Conservation (phyloP, 805 yeast species). For the Metschnikowia aberdeeniae region DNA sequence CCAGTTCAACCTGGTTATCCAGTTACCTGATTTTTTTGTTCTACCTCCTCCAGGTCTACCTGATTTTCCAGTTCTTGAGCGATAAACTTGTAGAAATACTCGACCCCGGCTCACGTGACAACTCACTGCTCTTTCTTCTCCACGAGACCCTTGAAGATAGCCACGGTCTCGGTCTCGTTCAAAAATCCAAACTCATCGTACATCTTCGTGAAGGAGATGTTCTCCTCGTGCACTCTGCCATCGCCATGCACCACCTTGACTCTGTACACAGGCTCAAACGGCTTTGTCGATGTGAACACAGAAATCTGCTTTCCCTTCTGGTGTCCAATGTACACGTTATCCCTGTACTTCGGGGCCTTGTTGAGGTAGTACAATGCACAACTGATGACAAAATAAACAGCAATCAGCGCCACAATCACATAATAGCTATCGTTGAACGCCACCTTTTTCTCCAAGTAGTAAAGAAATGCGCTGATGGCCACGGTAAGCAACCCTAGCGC, state of each 20-base stretch:
- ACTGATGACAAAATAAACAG: conserved; percentile 35
- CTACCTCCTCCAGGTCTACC: too few relatives aligned
- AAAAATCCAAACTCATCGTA: conserved; percentile 47
- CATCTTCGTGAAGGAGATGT: conserved; percentile 34
- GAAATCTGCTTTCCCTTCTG: conserved; percentile 30
- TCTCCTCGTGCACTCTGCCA: conserved; percentile 15
- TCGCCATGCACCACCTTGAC: conserved; percentile 31
- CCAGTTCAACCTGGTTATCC: too few relatives aligned
- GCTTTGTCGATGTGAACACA: conserved; percentile 36
- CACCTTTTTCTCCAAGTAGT: conserved; percentile 45
- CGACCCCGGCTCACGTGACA: neutral
- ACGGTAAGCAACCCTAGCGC: conserved; percentile 48
- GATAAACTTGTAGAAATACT: too few relatives aligned
- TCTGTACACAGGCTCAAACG: conserved; percentile 44
- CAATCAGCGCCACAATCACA: conserved; percentile 33
- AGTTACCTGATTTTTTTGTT: too few relatives aligned
- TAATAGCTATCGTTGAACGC: conserved; percentile 39
- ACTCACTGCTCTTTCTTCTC: conserved; percentile 16
- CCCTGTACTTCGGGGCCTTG: conserved; percentile 33
- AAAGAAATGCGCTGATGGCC: conserved; percentile 42
- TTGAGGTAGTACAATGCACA: conserved; percentile 31
- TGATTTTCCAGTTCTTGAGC: too few relatives aligned
- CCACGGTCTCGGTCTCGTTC: conserved; percentile 31
- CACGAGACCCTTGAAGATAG: conserved; percentile 20
- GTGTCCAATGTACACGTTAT: conserved; percentile 45